Conservation (phyloP, 768 basidiomycete genomes). For the Bullera alba region DNA sequence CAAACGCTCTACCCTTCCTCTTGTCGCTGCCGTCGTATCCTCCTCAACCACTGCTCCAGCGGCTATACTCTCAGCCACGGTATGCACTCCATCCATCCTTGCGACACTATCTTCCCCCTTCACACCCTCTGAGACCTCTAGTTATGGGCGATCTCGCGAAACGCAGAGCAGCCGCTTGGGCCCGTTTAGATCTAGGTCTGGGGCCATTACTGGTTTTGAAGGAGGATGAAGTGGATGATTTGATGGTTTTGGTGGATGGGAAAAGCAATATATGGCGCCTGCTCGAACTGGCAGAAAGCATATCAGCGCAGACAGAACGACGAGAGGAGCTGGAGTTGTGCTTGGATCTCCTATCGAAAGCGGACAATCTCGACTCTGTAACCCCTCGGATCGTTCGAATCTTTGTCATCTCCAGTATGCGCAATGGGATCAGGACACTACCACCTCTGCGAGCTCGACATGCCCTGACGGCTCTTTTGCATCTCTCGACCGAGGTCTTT, state of each 20-base stretch:
- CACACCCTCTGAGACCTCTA: conserved; percentile 12
- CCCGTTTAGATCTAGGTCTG: conserved; percentile 8
- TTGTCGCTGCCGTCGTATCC: neutral
- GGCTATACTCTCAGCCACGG: conserved; percentile 5
- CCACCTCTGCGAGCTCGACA: neutral
- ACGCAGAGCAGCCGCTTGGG: conserved; percentile 13
- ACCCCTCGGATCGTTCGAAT: conserved; percentile 10
- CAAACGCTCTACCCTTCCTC: neutral
- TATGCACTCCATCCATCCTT: conserved; percentile 15
- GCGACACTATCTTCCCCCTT: conserved; percentile 2
- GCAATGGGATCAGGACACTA: conserved; percentile 6
- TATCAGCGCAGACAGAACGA: neutral
- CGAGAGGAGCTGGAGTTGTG: conserved; percentile 2
- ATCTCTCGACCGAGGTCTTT: conserved; percentile 1
- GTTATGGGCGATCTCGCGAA: neutral
- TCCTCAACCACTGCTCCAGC: neutral
- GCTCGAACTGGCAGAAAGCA: conserved; percentile 4
- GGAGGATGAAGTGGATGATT: neutral
- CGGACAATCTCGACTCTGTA: conserved; percentile 4
- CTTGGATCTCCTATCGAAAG: conserved; percentile 12
- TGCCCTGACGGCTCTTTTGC: neutral
- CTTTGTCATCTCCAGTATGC: neutral
- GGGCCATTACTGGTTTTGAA: conserved; percentile 6
- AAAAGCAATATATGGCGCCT: conserved; percentile 16
- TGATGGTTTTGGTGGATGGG: conserved; percentile 8